phyloP scores from a whole-genome alignment of 225 moss, liverwort and hornwort species.

The Sphagnum contortum region DNA sequence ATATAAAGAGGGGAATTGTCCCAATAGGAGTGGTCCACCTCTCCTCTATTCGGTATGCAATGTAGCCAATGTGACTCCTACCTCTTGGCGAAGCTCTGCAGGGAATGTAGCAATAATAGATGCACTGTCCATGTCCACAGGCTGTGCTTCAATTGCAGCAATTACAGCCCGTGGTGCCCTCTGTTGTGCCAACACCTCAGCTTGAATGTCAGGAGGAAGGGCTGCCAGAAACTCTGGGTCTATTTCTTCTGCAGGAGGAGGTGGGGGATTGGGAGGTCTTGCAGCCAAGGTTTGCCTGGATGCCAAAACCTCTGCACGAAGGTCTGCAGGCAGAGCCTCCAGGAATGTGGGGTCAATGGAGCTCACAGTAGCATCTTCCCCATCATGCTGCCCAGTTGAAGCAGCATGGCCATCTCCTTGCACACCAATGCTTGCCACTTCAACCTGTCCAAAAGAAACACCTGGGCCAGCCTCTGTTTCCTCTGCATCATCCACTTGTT shows the following conservation, averaged over 20 bases:
- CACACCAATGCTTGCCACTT: slow-evolving; percentile 22
- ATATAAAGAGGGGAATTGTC: too few relatives aligned
- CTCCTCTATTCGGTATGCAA: too few relatives aligned
- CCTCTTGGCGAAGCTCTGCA: slow-evolving; percentile 95
- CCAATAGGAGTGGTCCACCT: too few relatives aligned
- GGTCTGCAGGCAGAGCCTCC: slow-evolving; percentile 90
- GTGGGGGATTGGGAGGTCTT: slow-evolving; percentile 49
- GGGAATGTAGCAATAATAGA: slow-evolving; percentile 98
- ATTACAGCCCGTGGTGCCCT: slow-evolving; percentile 68
- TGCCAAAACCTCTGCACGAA: slow-evolving; percentile 90
- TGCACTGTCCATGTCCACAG: slow-evolving; percentile 98
- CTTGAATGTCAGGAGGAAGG: slow-evolving; percentile 89
- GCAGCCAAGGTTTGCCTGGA: slow-evolving; percentile 70
- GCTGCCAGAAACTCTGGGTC: slow-evolving; percentile 96
- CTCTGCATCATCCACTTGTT: slow-evolving; percentile 36
- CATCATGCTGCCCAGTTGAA: slow-evolving; percentile 14
- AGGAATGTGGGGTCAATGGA: slow-evolving; percentile 93
- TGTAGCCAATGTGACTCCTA: slow-evolving; percentile 7
- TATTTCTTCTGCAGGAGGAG: slow-evolving; percentile 77
- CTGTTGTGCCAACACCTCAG: slow-evolving; percentile 90
- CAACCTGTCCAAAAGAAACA: slow-evolving; percentile 27
- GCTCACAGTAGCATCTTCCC: slow-evolving; percentile 36
- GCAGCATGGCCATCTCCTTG: slow-evolving; percentile 19
- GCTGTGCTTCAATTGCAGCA: slow-evolving; percentile 77
- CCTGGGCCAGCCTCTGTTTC: slow-evolving; percentile 26